Conservation (phyloP, 192 early-diverging fungal genomes). For the Haplosporangium gracile region DNA sequence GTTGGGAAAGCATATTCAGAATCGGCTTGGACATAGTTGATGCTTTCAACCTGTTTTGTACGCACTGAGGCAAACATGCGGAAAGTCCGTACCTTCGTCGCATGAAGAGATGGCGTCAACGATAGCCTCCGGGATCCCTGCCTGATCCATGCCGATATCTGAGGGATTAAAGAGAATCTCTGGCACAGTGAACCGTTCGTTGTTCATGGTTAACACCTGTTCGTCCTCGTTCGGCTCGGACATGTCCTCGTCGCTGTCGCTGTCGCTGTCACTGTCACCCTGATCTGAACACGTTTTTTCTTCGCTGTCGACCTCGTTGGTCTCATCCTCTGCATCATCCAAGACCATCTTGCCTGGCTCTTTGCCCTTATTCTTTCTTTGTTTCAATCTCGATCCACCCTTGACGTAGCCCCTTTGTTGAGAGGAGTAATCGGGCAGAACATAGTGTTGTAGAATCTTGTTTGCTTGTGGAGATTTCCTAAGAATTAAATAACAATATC, state of each 20-base stretch:
- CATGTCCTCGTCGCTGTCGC: conserved; percentile 26
- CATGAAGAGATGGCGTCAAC: conserved; percentile 64
- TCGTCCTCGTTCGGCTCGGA: conserved; percentile 43
- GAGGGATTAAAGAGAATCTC: conserved; percentile 81
- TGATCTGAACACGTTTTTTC: not conserved
- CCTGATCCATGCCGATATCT: conserved; percentile 80
- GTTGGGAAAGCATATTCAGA: not conserved
- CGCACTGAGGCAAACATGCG: not conserved
- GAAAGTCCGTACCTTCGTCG: conserved; percentile 58
- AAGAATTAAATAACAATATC: not conserved
- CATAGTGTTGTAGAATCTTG: conserved; percentile 72
- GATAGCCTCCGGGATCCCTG: conserved; percentile 77
- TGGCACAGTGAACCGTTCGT: conserved; percentile 83
- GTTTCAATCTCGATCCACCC: conserved; percentile 32
- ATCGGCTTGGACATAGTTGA: not conserved
- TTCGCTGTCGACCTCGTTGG: not conserved
- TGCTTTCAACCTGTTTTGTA: not conserved
- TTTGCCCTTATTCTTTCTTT: not conserved
- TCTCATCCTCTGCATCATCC: not conserved
- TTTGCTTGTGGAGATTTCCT: conserved; percentile 63
- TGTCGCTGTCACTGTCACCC: conserved; percentile 23
- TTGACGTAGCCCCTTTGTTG: conserved; percentile 69
- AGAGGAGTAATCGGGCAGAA: conserved; percentile 73
- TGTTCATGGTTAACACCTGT: conserved; percentile 76
- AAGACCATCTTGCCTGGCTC: not conserved